Percentiles rank a stretch among this genome's conserved stretches.
Conservation (phyloP, 2,329 filamentous ascomycete genomes). For the Leptodontidium sp. region DNA sequence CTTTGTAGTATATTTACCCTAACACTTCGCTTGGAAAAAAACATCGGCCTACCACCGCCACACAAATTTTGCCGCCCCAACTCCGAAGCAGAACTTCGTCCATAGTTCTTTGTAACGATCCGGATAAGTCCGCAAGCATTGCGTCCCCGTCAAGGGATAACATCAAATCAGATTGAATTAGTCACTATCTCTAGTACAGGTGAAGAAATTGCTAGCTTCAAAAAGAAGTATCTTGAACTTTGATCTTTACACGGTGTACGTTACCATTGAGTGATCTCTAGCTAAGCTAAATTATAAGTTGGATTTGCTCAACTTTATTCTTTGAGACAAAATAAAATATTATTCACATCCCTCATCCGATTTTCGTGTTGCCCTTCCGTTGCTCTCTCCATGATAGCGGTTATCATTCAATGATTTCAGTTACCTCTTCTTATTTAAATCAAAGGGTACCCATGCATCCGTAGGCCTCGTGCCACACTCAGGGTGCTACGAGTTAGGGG, state of each 20-base stretch:
- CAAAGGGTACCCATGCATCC: too few relatives aligned
- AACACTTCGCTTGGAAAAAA: neutral
- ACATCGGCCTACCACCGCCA: neutral
- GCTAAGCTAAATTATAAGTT: too few relatives aligned
- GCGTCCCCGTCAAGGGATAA: neutral
- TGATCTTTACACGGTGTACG: neutral
- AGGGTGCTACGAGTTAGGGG: too few relatives aligned
- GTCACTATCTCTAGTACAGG: neutral
- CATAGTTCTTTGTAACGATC: neutral
- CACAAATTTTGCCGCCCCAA: neutral
- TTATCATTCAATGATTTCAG: too few relatives aligned
- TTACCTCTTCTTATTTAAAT: too few relatives aligned
- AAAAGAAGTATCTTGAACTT: neutral
- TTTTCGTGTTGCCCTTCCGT: too few relatives aligned
- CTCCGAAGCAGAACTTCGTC: neutral
- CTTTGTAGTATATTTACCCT: neutral
- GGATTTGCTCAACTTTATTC: too few relatives aligned
- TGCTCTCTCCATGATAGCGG: too few relatives aligned
- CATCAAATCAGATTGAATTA: neutral
- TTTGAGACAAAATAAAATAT: too few relatives aligned
- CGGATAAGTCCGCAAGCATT: slow-evolving; percentile 1
- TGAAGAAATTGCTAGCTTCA: neutral
- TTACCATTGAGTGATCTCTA: neutral
- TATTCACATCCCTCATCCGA: too few relatives aligned
- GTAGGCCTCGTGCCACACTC: too few relatives aligned